Percentiles rank a stretch among this genome's conserved stretches.
These are phyloP conservation scores for Trifolium subterraneum DNA, from an alignment of 306 rosid species.

Conservation along the genomic window DNA sequence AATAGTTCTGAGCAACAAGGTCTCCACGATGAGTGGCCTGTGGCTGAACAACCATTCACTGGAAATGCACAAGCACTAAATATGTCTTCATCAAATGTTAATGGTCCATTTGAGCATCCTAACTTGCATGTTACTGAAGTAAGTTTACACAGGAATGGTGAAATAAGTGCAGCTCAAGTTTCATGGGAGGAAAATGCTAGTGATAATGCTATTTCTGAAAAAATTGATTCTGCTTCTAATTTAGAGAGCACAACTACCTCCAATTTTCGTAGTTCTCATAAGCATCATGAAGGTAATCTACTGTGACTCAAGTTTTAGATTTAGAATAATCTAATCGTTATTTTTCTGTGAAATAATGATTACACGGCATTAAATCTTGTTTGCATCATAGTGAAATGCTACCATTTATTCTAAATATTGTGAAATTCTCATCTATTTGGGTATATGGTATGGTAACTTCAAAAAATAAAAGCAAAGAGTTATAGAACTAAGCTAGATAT, in stretches of 20 bases:
- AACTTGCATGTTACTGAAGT: constrained; percentile 37
- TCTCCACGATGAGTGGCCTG: constrained; percentile 55
- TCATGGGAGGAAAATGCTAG: constrained; percentile 40
- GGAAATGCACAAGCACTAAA: constrained; percentile 32
- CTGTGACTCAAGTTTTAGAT: constrained; percentile 21
- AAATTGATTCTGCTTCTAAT: constrained; percentile 43
- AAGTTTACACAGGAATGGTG: constrained; percentile 44
- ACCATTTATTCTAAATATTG: background rate
- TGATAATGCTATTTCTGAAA: constrained; percentile 40
- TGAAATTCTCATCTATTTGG: background rate
- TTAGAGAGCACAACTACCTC: constrained; percentile 37
- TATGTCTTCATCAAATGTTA: constrained; percentile 41
- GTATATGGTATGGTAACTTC: background rate
- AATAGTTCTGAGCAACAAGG: constrained; percentile 47
- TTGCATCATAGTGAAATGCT: background rate
- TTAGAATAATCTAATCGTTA: constrained; percentile 4
- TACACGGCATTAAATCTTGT: background rate
- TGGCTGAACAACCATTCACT: constrained; percentile 52
- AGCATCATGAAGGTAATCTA: constrained; percentile 53
- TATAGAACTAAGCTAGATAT: too few relatives aligned
- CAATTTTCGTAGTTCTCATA: constrained; percentile 30
- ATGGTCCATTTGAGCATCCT: constrained; percentile 37
- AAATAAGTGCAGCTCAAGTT: constrained; percentile 40
- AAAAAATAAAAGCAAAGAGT: too few relatives aligned
- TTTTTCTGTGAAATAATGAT: constrained; percentile 17